Evolutionary conservation across 73 alveolate genomes (phyloP).

Genomic region (Stentor coeruleus): DNA sequence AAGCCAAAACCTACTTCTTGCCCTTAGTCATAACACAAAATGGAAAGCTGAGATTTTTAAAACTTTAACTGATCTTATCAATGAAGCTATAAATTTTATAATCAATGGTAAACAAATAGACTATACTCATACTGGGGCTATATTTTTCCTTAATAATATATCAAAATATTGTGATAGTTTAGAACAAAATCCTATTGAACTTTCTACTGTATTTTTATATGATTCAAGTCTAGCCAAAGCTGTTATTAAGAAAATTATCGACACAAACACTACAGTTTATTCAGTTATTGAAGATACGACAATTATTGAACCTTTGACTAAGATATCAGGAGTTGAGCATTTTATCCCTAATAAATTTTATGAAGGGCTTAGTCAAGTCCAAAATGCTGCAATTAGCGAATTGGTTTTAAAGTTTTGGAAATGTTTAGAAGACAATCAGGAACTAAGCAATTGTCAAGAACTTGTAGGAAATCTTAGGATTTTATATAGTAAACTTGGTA

Average conservation of each 20-base stretch:
- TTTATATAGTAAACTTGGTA: background rate
- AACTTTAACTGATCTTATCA: background rate
- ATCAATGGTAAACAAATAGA: background rate
- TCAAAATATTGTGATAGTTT: background rate
- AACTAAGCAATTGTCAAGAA: background rate
- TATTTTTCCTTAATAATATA: background rate
- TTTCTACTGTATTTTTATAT: background rate
- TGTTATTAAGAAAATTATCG: background rate
- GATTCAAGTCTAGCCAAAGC: background rate
- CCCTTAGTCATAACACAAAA: background rate
- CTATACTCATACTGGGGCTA: background rate
- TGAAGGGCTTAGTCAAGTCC: background rate
- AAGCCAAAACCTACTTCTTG: background rate
- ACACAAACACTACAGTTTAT: background rate
- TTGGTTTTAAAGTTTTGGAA: background rate
- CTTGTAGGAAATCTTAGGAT: background rate
- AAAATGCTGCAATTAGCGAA: background rate
- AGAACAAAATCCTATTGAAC: background rate
- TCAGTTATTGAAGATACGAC: conserved; percentile 17
- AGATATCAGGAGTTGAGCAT: background rate
- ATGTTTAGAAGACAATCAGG: background rate
- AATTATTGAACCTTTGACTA: background rate
- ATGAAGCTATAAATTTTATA: background rate
- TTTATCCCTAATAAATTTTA: background rate
- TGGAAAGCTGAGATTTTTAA: conserved; percentile 4